Conservation (phyloP, 176 grass and related monocot species). For the Lolium multiflorum region DNA sequence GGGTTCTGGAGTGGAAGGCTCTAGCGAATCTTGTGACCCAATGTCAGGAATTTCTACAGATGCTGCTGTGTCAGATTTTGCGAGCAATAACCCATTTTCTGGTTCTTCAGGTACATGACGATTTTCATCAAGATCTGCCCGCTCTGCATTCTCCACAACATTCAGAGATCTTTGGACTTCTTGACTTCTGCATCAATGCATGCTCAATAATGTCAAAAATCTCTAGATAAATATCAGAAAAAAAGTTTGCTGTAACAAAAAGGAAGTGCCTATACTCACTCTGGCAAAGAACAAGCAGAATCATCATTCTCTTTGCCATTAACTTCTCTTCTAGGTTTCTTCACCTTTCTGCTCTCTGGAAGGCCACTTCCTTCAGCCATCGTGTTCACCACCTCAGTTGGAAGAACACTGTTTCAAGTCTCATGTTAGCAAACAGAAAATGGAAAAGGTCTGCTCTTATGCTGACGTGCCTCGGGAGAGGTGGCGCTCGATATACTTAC, state of each 20-base stretch:
- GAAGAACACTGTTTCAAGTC: conserved; percentile 74
- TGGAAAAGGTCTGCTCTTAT: conserved; percentile 28
- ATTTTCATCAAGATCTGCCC: conserved; percentile 7
- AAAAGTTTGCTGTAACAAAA: neutral
- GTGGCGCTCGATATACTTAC: conserved; percentile 61
- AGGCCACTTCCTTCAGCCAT: conserved; percentile 45
- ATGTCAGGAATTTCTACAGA: conserved; percentile 14
- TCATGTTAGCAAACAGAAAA: conserved; percentile 43
- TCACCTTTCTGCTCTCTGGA: conserved; percentile 38
- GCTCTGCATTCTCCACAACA: conserved; percentile 11
- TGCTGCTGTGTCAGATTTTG: conserved; percentile 41
- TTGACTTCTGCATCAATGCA: conserved; percentile 48
- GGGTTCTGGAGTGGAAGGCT: conserved; percentile 52
- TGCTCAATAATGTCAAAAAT: conserved; percentile 40
- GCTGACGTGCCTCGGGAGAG: conserved; percentile 21
- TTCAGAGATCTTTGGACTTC: conserved; percentile 38
- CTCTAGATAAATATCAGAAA: conserved; percentile 25
- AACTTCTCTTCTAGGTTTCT: conserved; percentile 41
- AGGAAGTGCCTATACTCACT: conserved; percentile 45
- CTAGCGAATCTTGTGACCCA: conserved; percentile 29
- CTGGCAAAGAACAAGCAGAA: conserved; percentile 34
- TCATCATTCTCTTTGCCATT: conserved; percentile 17
- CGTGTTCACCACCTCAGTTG: conserved; percentile 60
- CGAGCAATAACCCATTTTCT: conserved; percentile 30
- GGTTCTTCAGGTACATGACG: conserved; percentile 41